Percentiles rank a stretch among this genome's conserved stretches.
These are phyloP conservation scores for Lagenidium sp. DNA, from an alignment of 352 stramenopile genomes.

Conservation along the genomic window DNA sequence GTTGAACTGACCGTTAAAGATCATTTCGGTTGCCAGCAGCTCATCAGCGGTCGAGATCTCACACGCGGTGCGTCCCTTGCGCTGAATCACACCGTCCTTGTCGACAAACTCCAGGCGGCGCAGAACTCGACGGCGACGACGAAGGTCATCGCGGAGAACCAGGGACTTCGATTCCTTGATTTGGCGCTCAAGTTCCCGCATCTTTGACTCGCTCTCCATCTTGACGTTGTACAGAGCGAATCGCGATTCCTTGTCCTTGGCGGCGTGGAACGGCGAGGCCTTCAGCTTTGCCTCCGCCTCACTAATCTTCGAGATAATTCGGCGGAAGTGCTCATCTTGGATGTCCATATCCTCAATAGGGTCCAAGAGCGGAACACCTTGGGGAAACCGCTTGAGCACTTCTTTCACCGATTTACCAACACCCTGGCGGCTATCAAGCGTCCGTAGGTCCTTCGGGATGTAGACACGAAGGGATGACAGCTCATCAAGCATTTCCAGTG, in stretches of 20 bases:
- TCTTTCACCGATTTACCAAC: constrained; percentile 77
- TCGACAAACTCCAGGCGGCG: constrained; percentile 95
- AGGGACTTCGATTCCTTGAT: constrained; percentile 93
- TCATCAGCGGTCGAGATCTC: constrained; percentile 99
- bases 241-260: constrained; percentile 64
- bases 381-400: constrained; percentile 62
- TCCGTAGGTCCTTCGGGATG: constrained; percentile 76
- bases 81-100: constrained; percentile 94
- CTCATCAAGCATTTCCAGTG: constrained; percentile 62
- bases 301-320: constrained; percentile 76
- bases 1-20: constrained; percentile 98
- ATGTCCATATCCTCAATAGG: constrained; percentile 94
- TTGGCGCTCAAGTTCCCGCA: constrained; percentile 90
- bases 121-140: constrained; percentile 95
- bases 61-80: constrained; percentile 98
- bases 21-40: constrained; percentile 97
- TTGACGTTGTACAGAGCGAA: constrained; percentile 90
- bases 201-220: constrained; percentile 87
- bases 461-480: constrained; percentile 79
- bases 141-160: constrained; percentile 93
- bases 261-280: constrained; percentile 53
- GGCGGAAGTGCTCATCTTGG: constrained; percentile 84
- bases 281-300: constrained; percentile 71
- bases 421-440: constrained; percentile 57
- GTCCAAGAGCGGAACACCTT: constrained; percentile 89